These are phyloP conservation scores for Zalaria sp. DNA, from an alignment of 2,329 filamentous ascomycete species.

Conservation along the genomic window DNA sequence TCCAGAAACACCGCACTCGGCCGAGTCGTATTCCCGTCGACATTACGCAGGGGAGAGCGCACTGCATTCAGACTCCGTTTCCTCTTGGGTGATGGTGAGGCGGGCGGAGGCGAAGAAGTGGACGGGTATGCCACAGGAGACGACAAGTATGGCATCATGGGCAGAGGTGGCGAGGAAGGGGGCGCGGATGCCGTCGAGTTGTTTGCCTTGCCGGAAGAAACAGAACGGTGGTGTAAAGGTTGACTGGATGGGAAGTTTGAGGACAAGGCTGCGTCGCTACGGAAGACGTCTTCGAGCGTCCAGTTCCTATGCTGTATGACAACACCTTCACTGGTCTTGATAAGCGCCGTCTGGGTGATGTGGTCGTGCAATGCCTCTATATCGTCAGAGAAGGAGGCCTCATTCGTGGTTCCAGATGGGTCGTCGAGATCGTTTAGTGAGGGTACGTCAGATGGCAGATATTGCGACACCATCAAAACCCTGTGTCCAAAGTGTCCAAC, in stretches of 20 bases:
- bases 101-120: slow-evolving; percentile 28
- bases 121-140: slow-evolving; percentile 44
- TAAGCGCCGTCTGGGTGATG: slow-evolving; percentile 28
- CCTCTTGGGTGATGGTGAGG: slow-evolving; percentile 19
- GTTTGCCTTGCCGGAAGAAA: too few species aligned
- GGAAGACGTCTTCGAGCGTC: slow-evolving; percentile 31
- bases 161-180: slow-evolving; percentile 30
- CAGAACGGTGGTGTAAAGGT: slow-evolving; percentile 1
- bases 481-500: too few species aligned
- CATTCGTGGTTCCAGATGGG: not conserved
- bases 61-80: slow-evolving; percentile 12
- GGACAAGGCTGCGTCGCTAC: slow-evolving; percentile 31
- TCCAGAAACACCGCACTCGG: slow-evolving; percentile 22
- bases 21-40: slow-evolving; percentile 21
- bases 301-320: slow-evolving; percentile 39
- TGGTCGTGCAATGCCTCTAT: slow-evolving; percentile 26
- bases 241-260: not conserved
- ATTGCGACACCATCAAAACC: not conserved
- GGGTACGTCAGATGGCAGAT: not conserved
- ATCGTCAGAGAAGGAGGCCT: slow-evolving; percentile 12
- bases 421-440: not conserved
- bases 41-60: slow-evolving; percentile 10
- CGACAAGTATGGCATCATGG: slow-evolving; percentile 48
- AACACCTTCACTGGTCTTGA: slow-evolving; percentile 28
- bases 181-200: not conserved